Conservation (phyloP, 1,139 yeast species). For the Suhomyces guaymorum region DNA sequence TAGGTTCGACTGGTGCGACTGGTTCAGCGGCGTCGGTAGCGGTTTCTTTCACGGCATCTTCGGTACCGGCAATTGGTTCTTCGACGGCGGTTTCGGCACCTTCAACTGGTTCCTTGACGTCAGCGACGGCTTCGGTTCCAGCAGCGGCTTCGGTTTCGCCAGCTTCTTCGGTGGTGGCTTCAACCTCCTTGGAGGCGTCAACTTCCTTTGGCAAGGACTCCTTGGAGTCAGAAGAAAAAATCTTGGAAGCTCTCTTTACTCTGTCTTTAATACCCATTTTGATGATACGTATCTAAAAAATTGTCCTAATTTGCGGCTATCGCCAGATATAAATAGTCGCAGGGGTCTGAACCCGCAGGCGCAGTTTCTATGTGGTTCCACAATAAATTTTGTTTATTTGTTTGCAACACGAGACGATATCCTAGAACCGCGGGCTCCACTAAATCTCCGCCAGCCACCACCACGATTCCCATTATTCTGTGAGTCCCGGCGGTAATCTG, state of each 20-base stretch:
- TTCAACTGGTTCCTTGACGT: slow-evolving; percentile 12
- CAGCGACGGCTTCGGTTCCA: slow-evolving; percentile 16
- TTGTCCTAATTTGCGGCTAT: slow-evolving; percentile 8
- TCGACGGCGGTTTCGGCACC: slow-evolving; percentile 9
- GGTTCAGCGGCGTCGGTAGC: slow-evolving; percentile 5
- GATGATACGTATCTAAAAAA: background rate
- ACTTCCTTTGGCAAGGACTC: slow-evolving; percentile 23
- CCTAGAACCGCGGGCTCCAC: background rate
- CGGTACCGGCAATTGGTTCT: background rate
- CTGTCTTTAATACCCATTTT: slow-evolving; percentile 48
- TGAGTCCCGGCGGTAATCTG: no score
- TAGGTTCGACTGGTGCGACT: slow-evolving; percentile 9
- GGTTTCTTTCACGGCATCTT: background rate
- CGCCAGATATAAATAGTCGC: slow-evolving; percentile 7
- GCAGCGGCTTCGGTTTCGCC: slow-evolving; percentile 17
- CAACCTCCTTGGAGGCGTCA: slow-evolving; percentile 16
- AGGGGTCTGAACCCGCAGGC: slow-evolving; percentile 4
- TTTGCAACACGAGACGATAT: slow-evolving; percentile 6
- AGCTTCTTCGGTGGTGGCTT: slow-evolving; percentile 16
- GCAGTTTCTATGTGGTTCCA: slow-evolving; percentile 7
- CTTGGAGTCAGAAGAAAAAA: slow-evolving; percentile 37
- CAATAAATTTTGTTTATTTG: slow-evolving; percentile 6
- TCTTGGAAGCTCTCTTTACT: slow-evolving; percentile 48
- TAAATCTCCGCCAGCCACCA: no score
- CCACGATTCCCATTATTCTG: no score